phyloP scores from a whole-genome alignment of 2,329 filamentous ascomycete species.

The Penicillium sp. region DNA sequence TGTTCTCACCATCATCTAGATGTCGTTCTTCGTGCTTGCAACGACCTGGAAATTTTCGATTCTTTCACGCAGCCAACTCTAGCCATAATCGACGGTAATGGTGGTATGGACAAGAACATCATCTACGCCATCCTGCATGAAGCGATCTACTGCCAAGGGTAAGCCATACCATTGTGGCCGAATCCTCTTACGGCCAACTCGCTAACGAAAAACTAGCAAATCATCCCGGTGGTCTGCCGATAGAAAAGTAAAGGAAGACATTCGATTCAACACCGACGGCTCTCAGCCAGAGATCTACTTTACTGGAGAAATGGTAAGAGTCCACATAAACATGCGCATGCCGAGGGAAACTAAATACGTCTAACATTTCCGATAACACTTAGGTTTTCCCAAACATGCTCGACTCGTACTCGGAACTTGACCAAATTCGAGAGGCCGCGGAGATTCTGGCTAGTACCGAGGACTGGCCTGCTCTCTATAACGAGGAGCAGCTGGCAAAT shows the following conservation, averaged over 20 bases:
- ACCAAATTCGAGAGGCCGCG: slow-evolving; percentile 66
- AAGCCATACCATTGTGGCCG: slow-evolving; percentile 10
- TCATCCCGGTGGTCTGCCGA: slow-evolving; percentile 74
- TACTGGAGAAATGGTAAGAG: slow-evolving; percentile 76
- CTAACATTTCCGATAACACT: background rate
- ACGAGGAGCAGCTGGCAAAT: slow-evolving; percentile 66
- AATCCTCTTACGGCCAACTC: background rate
- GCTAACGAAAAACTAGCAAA: slow-evolving; percentile 29
- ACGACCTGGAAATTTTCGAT: slow-evolving; percentile 74
- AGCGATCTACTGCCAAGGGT: slow-evolving; percentile 76
- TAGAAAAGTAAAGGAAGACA: slow-evolving; percentile 37
- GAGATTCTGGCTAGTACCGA: slow-evolving; percentile 66
- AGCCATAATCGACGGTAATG: slow-evolving; percentile 63
- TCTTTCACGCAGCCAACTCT: slow-evolving; percentile 72
- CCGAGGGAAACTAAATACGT: background rate
- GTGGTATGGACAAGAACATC: slow-evolving; percentile 71
- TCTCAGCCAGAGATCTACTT: slow-evolving; percentile 65
- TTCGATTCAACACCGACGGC: slow-evolving; percentile 48
- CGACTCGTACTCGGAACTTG: slow-evolving; percentile 73
- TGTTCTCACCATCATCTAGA: slow-evolving; percentile 38
- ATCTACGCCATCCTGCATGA: slow-evolving; percentile 89
- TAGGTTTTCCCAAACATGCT: slow-evolving; percentile 79
- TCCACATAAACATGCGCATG: background rate
- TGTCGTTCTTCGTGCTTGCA: slow-evolving; percentile 66
- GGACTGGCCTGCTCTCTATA: slow-evolving; percentile 76